phyloP scores from a whole-genome alignment of 805 yeast species.

The Komagataella kurtzmanii region DNA sequence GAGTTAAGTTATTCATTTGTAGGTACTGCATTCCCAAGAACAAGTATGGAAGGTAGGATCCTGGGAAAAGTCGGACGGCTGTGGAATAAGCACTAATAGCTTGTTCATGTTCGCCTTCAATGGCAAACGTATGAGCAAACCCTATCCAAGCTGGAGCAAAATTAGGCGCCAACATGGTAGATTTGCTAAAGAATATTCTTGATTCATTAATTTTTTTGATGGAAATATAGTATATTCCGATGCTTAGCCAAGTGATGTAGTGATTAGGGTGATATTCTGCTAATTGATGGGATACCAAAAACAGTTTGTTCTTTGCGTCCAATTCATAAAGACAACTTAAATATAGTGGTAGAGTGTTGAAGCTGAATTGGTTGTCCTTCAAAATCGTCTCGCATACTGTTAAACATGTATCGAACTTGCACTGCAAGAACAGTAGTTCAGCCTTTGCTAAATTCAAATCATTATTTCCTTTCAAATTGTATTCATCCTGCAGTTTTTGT shows the following conservation, averaged over 20 bases:
- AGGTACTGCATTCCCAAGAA: conserved; percentile 94
- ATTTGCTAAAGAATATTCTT: conserved; percentile 74
- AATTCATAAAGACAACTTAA: conserved; percentile 76
- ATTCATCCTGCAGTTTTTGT: conserved; percentile 52
- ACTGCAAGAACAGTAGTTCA: conserved; percentile 57
- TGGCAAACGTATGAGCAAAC: conserved; percentile 94
- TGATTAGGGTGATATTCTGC: conserved; percentile 75
- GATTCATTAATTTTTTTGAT: conserved; percentile 69
- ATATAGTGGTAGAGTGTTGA: conserved; percentile 62
- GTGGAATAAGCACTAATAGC: conserved; percentile 96
- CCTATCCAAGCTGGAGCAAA: conserved; percentile 97
- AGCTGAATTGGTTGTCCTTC: conserved; percentile 54
- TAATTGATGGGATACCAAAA: conserved; percentile 67
- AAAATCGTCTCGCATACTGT: conserved; percentile 54
- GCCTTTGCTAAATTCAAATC: conserved; percentile 62
- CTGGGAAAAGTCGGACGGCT: conserved; percentile 83
- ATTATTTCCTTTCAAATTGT: conserved; percentile 50
- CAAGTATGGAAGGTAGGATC: conserved; percentile 79
- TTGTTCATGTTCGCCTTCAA: conserved; percentile 98
- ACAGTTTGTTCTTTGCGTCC: conserved; percentile 71
- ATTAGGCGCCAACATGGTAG: conserved; percentile 77
- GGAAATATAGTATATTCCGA: conserved; percentile 79
- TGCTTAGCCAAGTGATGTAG: conserved; percentile 83
- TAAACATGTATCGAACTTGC: conserved; percentile 67
- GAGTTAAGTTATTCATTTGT: conserved; percentile 67